Percentiles rank a stretch among this genome's conserved stretches.
Evolutionary conservation across 768 basidiomycete species (phyloP).

Genomic region (Lactarius hengduanensis): DNA sequence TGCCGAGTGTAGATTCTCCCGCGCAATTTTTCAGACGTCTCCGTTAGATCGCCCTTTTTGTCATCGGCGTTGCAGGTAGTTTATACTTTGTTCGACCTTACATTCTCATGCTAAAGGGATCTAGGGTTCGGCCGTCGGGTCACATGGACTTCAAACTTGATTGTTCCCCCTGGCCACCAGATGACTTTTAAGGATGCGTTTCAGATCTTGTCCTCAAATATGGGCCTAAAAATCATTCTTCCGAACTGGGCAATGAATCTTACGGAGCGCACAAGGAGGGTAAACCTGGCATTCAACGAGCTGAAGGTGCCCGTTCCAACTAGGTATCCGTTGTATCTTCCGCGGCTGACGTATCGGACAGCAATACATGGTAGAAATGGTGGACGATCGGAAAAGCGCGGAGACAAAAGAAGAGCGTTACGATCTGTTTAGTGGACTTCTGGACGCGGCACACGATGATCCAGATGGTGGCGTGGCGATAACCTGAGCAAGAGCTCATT

Average conservation of each 20-base stretch:
- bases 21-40: neutral
- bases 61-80: constrained; percentile 50
- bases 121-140: constrained; percentile 49
- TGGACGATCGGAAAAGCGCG: constrained; percentile 22
- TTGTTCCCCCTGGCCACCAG: constrained; percentile 43
- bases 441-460: constrained; percentile 29
- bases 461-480: constrained; percentile 22
- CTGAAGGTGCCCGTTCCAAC: constrained; percentile 36
- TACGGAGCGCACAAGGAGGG: constrained; percentile 36
- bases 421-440: constrained; percentile 33
- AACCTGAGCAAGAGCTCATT: constrained; percentile 30
- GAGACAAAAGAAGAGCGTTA: constrained; percentile 28
- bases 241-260: constrained; percentile 43
- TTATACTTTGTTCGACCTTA: neutral
- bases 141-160: constrained; percentile 47
- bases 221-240: constrained; percentile 40
- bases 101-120: neutral
- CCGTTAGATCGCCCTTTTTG: constrained; percentile 52
- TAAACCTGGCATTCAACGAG: constrained; percentile 44
- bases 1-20: constrained; percentile 16
- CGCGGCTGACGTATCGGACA: neutral
- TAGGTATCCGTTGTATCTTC: neutral
- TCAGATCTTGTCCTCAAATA: constrained; percentile 41
- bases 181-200: constrained; percentile 52
- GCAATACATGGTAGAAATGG: constrained; percentile 35